Conservation (phyloP, 2,329 filamentous ascomycete genomes). For the Trichoderma sp. region DNA sequence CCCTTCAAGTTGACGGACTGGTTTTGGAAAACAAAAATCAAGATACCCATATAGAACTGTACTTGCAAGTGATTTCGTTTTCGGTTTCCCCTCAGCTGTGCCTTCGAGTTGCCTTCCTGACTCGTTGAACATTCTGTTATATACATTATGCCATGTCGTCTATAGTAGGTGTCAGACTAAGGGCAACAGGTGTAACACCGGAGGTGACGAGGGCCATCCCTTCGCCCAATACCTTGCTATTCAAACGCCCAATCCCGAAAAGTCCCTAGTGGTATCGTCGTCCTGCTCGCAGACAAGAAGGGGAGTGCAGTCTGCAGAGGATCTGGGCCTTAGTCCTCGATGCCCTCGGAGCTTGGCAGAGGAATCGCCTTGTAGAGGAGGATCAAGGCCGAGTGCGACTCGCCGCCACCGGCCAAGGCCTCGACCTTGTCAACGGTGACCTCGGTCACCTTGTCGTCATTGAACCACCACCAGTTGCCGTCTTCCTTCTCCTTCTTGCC, state of each 20-base stretch:
- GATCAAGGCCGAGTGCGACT: conserved; percentile 81
- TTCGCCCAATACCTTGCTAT: neutral
- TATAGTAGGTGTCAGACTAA: neutral
- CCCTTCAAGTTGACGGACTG: neutral
- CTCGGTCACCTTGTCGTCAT: conserved; percentile 95
- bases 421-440: conserved; percentile 91
- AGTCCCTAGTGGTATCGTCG: neutral
- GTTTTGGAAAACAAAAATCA: neutral
- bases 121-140: conserved; percentile 4
- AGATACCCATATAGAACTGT: conserved; percentile 17
- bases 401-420: conserved; percentile 83
- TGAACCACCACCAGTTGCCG: conserved; percentile 99
- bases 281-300: neutral
- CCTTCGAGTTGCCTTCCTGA: neutral
- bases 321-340: conserved; percentile 34
- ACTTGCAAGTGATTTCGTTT: neutral
- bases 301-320: neutral
- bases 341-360: conserved; percentile 60
- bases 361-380: conserved; percentile 76
- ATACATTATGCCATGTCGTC: neutral
- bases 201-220: neutral
- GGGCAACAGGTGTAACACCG: neutral
- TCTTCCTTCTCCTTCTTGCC: conserved; percentile 81
- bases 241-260: conserved; percentile 13
- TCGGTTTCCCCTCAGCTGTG: neutral